A percentile compares a stretch with the other conserved stretches of the same genome.
These are phyloP conservation scores for Lepidium aucheri DNA, from an alignment of 345 rosid species.

Conservation along the genomic window DNA sequence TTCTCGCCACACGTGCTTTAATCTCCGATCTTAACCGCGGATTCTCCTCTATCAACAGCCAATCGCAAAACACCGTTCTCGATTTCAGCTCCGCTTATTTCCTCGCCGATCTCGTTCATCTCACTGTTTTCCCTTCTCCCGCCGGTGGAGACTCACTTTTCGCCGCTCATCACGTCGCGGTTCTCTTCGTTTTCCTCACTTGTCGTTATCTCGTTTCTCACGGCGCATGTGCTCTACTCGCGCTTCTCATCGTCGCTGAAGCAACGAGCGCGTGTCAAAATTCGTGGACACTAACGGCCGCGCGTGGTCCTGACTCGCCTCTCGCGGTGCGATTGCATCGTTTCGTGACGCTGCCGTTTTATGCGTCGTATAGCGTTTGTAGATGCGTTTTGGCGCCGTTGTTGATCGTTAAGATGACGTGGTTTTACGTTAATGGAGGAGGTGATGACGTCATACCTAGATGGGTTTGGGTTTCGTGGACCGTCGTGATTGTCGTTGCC, in stretches of 20 bases:
- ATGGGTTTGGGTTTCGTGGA: constrained; percentile 93
- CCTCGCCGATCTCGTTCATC: constrained; percentile 64
- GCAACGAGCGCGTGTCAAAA: constrained; percentile 86
- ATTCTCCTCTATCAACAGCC: constrained; percentile 32
- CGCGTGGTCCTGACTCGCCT: constrained; percentile 37
- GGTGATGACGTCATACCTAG: constrained; percentile 54
- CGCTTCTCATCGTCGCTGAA: constrained; percentile 64
- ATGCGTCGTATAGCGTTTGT: constrained; percentile 51
- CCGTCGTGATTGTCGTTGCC: constrained; percentile 48
- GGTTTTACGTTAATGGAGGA: constrained; percentile 41
- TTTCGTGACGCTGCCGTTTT: constrained; percentile 54
- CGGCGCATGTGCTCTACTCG: constrained; percentile 65
- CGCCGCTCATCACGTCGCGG: constrained; percentile 79
- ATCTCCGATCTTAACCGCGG: constrained; percentile 1
- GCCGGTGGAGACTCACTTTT: constrained; percentile 68
- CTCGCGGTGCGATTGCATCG: constrained; percentile 42
- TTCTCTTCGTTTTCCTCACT: constrained; percentile 76
- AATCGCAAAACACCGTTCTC: constrained; percentile 42
- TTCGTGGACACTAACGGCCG: constrained; percentile 60
- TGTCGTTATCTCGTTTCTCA: constrained; percentile 58
- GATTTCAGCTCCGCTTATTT: constrained; percentile 80
- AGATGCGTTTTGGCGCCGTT: constrained; percentile 60
- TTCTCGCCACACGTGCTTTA: constrained; percentile 6
- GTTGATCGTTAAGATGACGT: constrained; percentile 50
- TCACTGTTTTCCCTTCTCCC: constrained; percentile 49